phyloP scores from a whole-genome alignment of 768 basidiomycete species.

The Leccinum olivaceopallidum region DNA sequence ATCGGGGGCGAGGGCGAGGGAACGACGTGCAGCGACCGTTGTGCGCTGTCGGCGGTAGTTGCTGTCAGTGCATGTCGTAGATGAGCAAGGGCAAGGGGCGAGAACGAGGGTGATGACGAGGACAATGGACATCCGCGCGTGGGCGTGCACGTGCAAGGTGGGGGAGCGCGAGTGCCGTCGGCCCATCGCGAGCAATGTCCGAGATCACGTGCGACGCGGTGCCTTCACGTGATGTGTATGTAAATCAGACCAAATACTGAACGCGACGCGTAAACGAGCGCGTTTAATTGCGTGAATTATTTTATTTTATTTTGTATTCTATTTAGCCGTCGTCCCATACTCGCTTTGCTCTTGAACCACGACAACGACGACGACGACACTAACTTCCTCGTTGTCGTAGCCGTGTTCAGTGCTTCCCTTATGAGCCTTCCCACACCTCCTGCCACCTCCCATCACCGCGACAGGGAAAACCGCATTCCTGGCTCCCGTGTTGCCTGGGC shows the following conservation, averaged over 20 bases:
- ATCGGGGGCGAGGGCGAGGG: not conserved
- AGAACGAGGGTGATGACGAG: too few relatives aligned
- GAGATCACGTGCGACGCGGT: not conserved
- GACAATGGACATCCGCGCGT: too few relatives aligned
- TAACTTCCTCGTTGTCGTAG: slow-evolving; percentile 12
- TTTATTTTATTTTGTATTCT: slow-evolving; percentile 20
- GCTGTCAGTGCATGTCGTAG: too few relatives aligned
- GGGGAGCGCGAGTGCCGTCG: too few relatives aligned
- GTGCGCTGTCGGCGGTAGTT: too few relatives aligned
- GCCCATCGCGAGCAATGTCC: too few relatives aligned
- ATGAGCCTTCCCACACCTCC: slow-evolving; percentile 66
- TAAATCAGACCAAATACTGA: slow-evolving; percentile 32
- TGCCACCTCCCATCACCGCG: slow-evolving; percentile 52
- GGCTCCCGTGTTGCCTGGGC: slow-evolving; percentile 52
- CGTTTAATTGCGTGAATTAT: slow-evolving; percentile 36
- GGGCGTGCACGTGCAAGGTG: too few relatives aligned
- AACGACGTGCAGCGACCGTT: too few relatives aligned
- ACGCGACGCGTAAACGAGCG: slow-evolving; percentile 44
- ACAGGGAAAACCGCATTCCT: slow-evolving; percentile 51
- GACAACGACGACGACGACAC: slow-evolving; percentile 14
- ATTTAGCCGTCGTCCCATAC: slow-evolving; percentile 15
- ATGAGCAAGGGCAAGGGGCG: too few relatives aligned
- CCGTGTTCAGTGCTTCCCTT: not conserved
- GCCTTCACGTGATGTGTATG: slow-evolving; percentile 16
- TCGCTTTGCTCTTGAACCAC: slow-evolving; percentile 13